Evolutionary conservation across 139 green algal genomes (phyloP), one percentile per base, ranked within the genome.

Genomic region (Coelastrella sp.): DNA sequence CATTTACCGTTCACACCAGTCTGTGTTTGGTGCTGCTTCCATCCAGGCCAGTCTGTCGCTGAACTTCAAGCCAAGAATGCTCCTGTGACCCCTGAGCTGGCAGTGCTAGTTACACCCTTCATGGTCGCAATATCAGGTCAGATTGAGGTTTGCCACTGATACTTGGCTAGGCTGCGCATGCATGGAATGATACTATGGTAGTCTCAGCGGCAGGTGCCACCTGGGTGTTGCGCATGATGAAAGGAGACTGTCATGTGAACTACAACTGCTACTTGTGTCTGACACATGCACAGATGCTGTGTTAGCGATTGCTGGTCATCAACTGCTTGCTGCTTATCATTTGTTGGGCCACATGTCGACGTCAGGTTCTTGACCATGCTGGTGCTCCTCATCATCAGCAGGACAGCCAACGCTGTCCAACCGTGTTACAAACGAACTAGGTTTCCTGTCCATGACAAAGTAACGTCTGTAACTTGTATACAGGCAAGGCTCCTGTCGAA

Each of bases 1-100:
- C 71, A 77, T 77, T 8, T 16, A 7, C 71, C 19, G 71, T 13
- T 80, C 19, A 57, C n/a, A 54, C 32, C 23, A 60, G 75, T 5
- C 47, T 5, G 11, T 68, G 54, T 22, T 22, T n/a, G 7, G 8
- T 60, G 14, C 32, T 60, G 23, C 75, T 60, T n/a, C 11, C 20
- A 20, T 73, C 13, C 88, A 94, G 91, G 91, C 56, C 85, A 92
- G 73, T 64, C 77, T 17, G 80, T 93, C 10, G 74, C 75, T 66
- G 90, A 93, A 80, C 58, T 83, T 17, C 84, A 90, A 17, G 86
- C 87, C 17, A 80, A 86, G 73, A 58, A 89, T 17, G 87, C 91
- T 32, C 88, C 90, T 2, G 90, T 93, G 60, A 73, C 60, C 6
- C 92, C 92, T 54, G 92, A 93, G 71, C 89, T 93, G 68, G 89